Percentiles rank a stretch among this genome's conserved stretches.
phyloP scores from a whole-genome alignment of 75 land plant genomes.

The Larix kaempferi region DNA sequence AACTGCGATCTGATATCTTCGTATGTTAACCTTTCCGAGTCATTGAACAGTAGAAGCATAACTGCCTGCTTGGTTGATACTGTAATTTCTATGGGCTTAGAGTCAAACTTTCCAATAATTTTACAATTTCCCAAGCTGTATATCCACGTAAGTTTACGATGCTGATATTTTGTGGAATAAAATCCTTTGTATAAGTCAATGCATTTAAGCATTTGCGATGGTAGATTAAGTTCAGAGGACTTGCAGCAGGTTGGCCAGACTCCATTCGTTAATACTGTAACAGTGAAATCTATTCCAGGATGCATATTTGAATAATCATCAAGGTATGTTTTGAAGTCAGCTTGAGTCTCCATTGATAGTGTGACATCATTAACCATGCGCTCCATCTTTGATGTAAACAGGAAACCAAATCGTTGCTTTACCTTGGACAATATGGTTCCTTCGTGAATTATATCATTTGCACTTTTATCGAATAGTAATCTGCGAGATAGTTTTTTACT shows the following conservation, averaged over 20 bases:
- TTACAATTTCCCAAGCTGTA: constrained; percentile 83
- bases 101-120: constrained; percentile 75
- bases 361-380: constrained; percentile 77
- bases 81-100: constrained; percentile 19
- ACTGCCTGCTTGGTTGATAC: too few relatives aligned
- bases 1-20: constrained; percentile 73
- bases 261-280: too few relatives aligned
- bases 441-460: too few relatives aligned
- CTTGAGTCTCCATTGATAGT: constrained; percentile 74
- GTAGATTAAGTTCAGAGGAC: too few relatives aligned
- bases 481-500: constrained; percentile 29
- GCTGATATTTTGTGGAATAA: too few relatives aligned
- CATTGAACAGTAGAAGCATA: neutral
- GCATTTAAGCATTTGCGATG: neutral
- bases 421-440: too few relatives aligned
- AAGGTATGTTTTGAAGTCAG: constrained; percentile 70
- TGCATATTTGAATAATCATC: too few relatives aligned
- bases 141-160: constrained; percentile 41
- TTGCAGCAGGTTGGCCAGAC: too few relatives aligned
- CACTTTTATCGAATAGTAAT: neutral
- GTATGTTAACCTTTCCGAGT: constrained; percentile 75
- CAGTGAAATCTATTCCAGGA: too few relatives aligned
- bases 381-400: too few relatives aligned
- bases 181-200: neutral
- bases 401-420: too few relatives aligned